These are phyloP conservation scores for Apiospora saccharicola DNA, from an alignment of 2,329 filamentous ascomycete species.

Conservation along the genomic window DNA sequence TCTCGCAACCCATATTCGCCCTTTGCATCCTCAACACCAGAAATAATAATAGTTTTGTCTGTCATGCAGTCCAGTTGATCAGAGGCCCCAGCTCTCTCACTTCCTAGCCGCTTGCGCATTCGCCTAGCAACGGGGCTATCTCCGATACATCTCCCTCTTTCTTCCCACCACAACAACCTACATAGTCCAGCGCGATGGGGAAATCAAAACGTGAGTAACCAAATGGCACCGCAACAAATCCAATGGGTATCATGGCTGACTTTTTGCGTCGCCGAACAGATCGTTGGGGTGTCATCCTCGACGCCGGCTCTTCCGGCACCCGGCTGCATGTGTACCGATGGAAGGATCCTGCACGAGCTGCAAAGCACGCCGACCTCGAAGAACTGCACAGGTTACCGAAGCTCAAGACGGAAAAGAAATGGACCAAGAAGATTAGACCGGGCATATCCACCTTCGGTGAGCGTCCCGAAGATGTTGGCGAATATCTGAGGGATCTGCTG, in stretches of 20 bases:
- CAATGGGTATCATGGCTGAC: slow-evolving; percentile 7
- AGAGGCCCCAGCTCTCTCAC: slow-evolving; percentile 12
- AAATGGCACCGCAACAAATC: background rate
- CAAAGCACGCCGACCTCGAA: slow-evolving; percentile 64
- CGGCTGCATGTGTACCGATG: slow-evolving; percentile 94
- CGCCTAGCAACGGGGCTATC: slow-evolving; percentile 6
- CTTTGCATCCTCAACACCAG: slow-evolving; percentile 1
- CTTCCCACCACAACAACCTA: too few species aligned
- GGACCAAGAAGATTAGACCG: slow-evolving; percentile 93
- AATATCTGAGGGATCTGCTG: slow-evolving; percentile 82
- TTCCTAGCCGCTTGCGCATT: slow-evolving; percentile 18
- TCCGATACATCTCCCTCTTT: slow-evolving; percentile 14
- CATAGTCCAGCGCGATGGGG: background rate
- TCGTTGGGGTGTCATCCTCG: slow-evolving; percentile 92
- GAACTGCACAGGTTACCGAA: slow-evolving; percentile 76
- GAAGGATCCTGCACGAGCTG: slow-evolving; percentile 77
- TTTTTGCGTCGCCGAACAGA: slow-evolving; percentile 45
- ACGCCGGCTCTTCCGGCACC: slow-evolving; percentile 97
- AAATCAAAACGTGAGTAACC: slow-evolving; percentile 20
- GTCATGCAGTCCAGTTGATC: slow-evolving; percentile 18
- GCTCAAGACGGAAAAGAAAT: slow-evolving; percentile 83
- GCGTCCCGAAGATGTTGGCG: slow-evolving; percentile 78
- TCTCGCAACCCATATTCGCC: background rate
- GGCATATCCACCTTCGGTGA: slow-evolving; percentile 91
- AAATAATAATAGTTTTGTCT: background rate